These are phyloP conservation scores for Gastrodia elata DNA, from an alignment of 106 monocot genomes.

Conservation along the genomic window DNA sequence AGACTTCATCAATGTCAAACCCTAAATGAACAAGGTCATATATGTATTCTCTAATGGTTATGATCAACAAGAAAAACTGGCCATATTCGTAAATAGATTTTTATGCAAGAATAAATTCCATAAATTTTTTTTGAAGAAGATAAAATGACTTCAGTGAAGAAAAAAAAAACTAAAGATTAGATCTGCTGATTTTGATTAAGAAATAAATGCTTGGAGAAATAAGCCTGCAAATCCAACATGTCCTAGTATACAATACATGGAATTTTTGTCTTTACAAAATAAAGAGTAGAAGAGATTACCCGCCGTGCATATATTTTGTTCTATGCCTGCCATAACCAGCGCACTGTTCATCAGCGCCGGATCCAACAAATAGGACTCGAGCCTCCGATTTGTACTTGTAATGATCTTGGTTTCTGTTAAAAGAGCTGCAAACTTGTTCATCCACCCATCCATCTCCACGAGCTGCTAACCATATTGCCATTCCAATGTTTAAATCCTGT, in stretches of 20 bases:
- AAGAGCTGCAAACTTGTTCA: slow-evolving; percentile 22
- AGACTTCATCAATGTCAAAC: too few species aligned
- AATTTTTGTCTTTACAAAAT: background rate
- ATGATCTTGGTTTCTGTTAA: slow-evolving; percentile 10
- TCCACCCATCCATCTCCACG: slow-evolving; percentile 84
- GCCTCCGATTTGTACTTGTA: slow-evolving; percentile 65
- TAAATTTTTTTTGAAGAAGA: background rate
- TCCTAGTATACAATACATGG: background rate
- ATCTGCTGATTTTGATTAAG: background rate
- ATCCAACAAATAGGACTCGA: slow-evolving; percentile 77
- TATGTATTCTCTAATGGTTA: background rate
- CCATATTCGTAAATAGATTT: background rate
- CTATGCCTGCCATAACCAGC: slow-evolving; percentile 95
- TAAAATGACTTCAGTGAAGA: slow-evolving; percentile 2
- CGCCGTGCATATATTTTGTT: slow-evolving; percentile 63
- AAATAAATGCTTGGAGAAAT: background rate
- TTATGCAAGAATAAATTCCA: background rate
- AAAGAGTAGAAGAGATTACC: slow-evolving; percentile 26
- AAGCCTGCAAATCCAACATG: background rate
- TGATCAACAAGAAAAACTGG: background rate
- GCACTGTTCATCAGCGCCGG: slow-evolving; percentile 99
- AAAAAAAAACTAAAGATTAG: background rate
- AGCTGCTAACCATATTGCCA: slow-evolving; percentile 92
- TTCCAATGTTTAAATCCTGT: slow-evolving; percentile 96
- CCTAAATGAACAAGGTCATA: background rate